Base-by-base conservation (phyloP, 805 yeast species). In the Barnettozyma californica region DNA sequence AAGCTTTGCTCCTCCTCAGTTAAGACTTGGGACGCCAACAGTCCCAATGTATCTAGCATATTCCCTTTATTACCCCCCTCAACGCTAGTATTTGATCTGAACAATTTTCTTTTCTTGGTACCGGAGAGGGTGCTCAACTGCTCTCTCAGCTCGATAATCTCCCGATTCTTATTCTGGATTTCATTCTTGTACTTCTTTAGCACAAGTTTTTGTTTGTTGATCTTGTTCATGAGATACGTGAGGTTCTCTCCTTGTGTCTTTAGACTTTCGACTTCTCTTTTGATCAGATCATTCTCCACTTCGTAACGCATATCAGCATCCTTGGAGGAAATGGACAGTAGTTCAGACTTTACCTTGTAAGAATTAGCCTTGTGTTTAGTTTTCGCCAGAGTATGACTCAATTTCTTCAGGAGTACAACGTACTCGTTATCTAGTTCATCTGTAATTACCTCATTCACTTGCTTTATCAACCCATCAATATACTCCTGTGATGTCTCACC, bases 21-120 rank as follows among this genome's bases (percentile, higher is more conserved):
- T 29, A 77, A 58, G 0, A 75, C 80, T 53, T 78, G 83, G 38
- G 78, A 70, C 3, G 84, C 84, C 46, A 79, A 63, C 49, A 76
- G 61, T 13, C 82, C 84, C 42, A 79, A 63, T 0, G 83, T 76
- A 40, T 73, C 74, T 42, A 79, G 52, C 67, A 74, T 73, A 14
- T 44, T 44, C 35, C 48, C 48, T 7, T 39, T 27, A 27, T 14
- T 20, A 5, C 36, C 43, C 16, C 19, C 43, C 50, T 48, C 25
- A 25, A 41, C 41, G 26, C 51, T 51, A 36, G 47, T 40, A 39
- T 38, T 51, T 8, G 49, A 35, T 20, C 40, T 43, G 37, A 41
- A 48, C 25, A 51, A 40, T 39, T 52, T 48, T 47, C 52, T 52
- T 18, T 50, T 53, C 47, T 49, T 52, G 9, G 41, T 47, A 41